phyloP scores from a whole-genome alignment of 2,329 filamentous ascomycete species.

The Alternaria rosae region DNA sequence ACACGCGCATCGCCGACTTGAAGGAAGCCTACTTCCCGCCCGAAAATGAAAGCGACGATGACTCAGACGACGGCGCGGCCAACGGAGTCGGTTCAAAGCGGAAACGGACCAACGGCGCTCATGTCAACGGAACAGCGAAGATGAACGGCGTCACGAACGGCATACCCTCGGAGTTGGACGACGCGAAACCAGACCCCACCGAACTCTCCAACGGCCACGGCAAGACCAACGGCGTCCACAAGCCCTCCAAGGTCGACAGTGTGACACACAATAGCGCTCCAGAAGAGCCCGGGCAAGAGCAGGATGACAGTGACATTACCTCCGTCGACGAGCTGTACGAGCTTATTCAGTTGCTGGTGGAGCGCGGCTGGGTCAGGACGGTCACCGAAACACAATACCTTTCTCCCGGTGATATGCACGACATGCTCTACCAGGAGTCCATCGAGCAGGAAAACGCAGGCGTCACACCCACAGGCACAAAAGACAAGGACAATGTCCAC shows the following conservation, averaged over 20 bases:
- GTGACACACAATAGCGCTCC: constrained; percentile 9
- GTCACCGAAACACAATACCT: constrained; percentile 60
- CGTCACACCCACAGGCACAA: constrained; percentile 66
- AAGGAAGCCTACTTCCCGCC: constrained; percentile 66
- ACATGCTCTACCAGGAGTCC: constrained; percentile 69
- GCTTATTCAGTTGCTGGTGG: constrained; percentile 61
- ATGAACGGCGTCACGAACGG: constrained; percentile 26
- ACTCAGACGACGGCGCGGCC: constrained; percentile 40
- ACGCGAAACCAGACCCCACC: constrained; percentile 7
- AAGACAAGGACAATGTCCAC: constrained; percentile 70
- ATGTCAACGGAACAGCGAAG: constrained; percentile 29
- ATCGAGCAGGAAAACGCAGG: constrained; percentile 61
- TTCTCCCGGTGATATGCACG: constrained; percentile 63
- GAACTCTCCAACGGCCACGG: constrained; percentile 16
- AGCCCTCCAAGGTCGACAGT: constrained; percentile 18
- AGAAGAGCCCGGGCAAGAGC: constrained; percentile 16
- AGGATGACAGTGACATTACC: constrained; percentile 43
- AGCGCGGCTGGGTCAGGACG: constrained; percentile 72
- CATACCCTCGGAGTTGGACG: constrained; percentile 13
- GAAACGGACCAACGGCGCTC: constrained; percentile 29
- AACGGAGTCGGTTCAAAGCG: constrained; percentile 36
- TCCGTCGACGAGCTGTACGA: constrained; percentile 52
- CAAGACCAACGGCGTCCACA: constrained; percentile 21
- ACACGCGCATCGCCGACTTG: constrained; percentile 75
- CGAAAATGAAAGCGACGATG: constrained; percentile 37